A percentile compares a stretch with the other conserved stretches of the same genome.
These are phyloP conservation scores for Epichloe amarillans DNA, from an alignment of 2,329 filamentous ascomycete species.

Conservation along the genomic window DNA sequence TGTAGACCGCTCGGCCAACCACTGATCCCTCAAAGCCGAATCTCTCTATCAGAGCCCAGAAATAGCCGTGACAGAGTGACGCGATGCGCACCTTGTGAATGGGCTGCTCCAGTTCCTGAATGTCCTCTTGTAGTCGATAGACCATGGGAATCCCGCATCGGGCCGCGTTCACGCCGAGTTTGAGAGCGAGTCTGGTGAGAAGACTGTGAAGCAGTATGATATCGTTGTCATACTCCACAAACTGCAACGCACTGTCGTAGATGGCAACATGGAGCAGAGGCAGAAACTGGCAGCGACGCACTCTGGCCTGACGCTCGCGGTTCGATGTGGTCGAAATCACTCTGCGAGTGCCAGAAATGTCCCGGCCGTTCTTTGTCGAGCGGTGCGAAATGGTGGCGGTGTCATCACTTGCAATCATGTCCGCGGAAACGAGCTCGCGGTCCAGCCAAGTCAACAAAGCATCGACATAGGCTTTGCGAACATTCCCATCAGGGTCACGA, in stretches of 20 bases:
- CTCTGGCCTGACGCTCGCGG: constrained; percentile 39
- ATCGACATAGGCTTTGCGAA: constrained; percentile 76
- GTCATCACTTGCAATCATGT: constrained; percentile 50
- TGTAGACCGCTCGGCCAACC: constrained; percentile 57
- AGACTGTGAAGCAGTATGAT: constrained; percentile 66
- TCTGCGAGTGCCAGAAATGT: constrained; percentile 38
- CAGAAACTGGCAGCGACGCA: constrained; percentile 57
- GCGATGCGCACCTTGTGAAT: constrained; percentile 66
- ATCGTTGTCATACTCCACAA: constrained; percentile 58
- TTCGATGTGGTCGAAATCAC: constrained; percentile 55
- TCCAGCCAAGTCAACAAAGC: constrained; percentile 74
- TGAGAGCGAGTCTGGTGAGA: constrained; percentile 58
- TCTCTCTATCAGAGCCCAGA: constrained; percentile 65
- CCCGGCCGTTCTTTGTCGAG: constrained; percentile 28
- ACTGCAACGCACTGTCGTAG: constrained; percentile 78
- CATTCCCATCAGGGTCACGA: constrained; percentile 61
- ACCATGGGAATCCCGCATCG: constrained; percentile 78
- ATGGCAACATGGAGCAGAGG: constrained; percentile 71
- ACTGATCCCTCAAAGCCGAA: constrained; percentile 62
- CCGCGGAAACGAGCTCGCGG: constrained; percentile 57
- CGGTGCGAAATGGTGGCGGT: constrained; percentile 31
- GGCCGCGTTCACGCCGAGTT: constrained; percentile 70
- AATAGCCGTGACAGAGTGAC: constrained; percentile 78
- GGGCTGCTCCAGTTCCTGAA: constrained; percentile 51
- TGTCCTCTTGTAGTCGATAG: constrained; percentile 75